Evolutionary conservation across 108 stramenopile genomes (phyloP).

Genomic region (Nitzschia inconspicua): DNA sequence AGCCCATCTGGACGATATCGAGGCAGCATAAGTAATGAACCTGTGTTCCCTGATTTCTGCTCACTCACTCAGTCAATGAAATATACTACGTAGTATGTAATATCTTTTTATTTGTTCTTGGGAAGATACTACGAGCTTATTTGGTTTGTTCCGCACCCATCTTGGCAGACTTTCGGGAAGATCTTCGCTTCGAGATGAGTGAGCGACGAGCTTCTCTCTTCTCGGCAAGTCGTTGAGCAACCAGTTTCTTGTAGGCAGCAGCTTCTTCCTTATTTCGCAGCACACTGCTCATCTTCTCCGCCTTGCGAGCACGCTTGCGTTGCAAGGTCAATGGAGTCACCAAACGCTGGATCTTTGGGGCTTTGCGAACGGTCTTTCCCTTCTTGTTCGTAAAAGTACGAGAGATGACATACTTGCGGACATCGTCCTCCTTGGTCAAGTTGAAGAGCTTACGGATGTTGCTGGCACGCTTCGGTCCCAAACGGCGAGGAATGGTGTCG

Average conservation of each 20-base stretch:
- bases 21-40: too few species aligned
- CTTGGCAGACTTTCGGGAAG: constrained; percentile 85
- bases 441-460: constrained; percentile 99
- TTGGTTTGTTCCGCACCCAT: constrained; percentile 50
- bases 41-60: too few species aligned
- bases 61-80: too few species aligned
- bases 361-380: constrained; percentile 88
- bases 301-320: constrained; percentile 91
- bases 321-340: constrained; percentile 95
- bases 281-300: constrained; percentile 67
- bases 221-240: constrained; percentile 93
- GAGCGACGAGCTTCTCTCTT: constrained; percentile 93
- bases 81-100: too few species aligned
- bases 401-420: constrained; percentile 96
- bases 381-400: constrained; percentile 97
- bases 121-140: too few species aligned
- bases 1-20: too few species aligned
- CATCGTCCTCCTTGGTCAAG: constrained; percentile 99
- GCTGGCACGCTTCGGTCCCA: constrained; percentile 99
- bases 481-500: constrained; percentile 89
- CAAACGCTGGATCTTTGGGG: constrained; percentile 99
- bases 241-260: constrained; percentile 94
- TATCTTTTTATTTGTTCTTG: too few species aligned
- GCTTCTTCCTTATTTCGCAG: constrained; percentile 89
- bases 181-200: constrained; percentile 96